phyloP scores from a whole-genome alignment of 345 rosid species.

The Kandelia obovata region DNA sequence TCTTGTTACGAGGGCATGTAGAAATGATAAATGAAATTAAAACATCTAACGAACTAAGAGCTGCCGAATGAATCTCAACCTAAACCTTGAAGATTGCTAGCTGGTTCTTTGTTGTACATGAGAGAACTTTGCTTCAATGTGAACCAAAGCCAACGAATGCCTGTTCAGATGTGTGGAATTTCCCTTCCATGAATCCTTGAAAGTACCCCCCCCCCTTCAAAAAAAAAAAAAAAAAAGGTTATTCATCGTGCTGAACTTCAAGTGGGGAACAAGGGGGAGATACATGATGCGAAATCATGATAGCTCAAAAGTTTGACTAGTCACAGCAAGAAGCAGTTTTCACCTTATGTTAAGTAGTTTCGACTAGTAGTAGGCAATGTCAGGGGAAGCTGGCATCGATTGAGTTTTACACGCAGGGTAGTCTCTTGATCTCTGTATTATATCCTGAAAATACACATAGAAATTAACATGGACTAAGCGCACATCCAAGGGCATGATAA shows the following conservation, averaged over 20 bases:
- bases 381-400: slow-evolving; percentile 11
- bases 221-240: slow-evolving; percentile 23
- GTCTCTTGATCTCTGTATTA: slow-evolving; percentile 21
- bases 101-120: slow-evolving; percentile 5
- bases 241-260: slow-evolving; percentile 22
- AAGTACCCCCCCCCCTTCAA: neutral
- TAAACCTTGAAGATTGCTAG: neutral
- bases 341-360: slow-evolving; percentile 23
- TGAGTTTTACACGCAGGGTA: slow-evolving; percentile 13
- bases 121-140: slow-evolving; percentile 2
- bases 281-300: no score
- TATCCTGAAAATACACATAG: slow-evolving; percentile 27
- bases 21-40: no score
- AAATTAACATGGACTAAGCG: slow-evolving; percentile 4
- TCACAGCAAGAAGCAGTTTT: neutral
- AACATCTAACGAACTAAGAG: no score
- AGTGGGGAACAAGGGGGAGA: slow-evolving; percentile 14
- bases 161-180: slow-evolving; percentile 14
- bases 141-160: neutral
- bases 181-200: slow-evolving; percentile 34
- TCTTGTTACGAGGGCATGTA: no score
- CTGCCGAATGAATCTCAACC: neutral
- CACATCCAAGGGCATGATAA: neutral
- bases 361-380: slow-evolving; percentile 11
- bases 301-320: no score